These are phyloP conservation scores for Neofusicoccum sp. DNA, from an alignment of 2,329 filamentous ascomycete genomes.

Conservation along the genomic window DNA sequence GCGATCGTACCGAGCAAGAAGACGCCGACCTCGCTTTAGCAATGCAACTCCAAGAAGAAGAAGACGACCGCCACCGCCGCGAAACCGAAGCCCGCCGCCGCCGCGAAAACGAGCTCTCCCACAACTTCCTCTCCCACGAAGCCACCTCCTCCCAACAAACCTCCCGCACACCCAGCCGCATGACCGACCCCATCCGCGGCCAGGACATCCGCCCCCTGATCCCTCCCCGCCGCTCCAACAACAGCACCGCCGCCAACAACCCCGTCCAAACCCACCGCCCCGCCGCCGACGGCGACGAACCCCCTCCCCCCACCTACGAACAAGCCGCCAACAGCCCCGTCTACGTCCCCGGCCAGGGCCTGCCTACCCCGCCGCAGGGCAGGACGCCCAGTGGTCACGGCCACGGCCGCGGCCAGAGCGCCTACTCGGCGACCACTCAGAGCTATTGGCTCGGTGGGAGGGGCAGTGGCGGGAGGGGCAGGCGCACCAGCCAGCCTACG, in stretches of 20 bases:
- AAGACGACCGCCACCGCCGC: conserved; percentile 72
- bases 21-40: conserved; percentile 81
- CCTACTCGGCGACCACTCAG: conserved; percentile 16
- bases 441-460: conserved; percentile 17
- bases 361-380: conserved; percentile 35
- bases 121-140: conserved; percentile 61
- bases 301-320: conserved; percentile 64
- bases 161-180: conserved; percentile 25
- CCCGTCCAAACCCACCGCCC: conserved; percentile 21
- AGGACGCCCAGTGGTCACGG: not conserved
- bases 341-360: conserved; percentile 22
- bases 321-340: conserved; percentile 51
- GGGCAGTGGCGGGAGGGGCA: not conserved
- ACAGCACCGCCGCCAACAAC: conserved; percentile 16
- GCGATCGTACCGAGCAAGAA: conserved; percentile 61
- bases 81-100: conserved; percentile 59
- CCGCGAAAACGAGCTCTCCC: conserved; percentile 66
- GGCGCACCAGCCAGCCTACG: not conserved
- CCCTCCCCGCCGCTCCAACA: conserved; percentile 43
- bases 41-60: conserved; percentile 90
- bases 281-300: conserved; percentile 46
- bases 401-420: conserved; percentile 24
- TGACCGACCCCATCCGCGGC: conserved; percentile 29
- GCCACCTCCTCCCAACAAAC: conserved; percentile 18
- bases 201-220: conserved; percentile 43